Conservation (phyloP, 768 basidiomycete genomes). For the Trametes coccinea region DNA sequence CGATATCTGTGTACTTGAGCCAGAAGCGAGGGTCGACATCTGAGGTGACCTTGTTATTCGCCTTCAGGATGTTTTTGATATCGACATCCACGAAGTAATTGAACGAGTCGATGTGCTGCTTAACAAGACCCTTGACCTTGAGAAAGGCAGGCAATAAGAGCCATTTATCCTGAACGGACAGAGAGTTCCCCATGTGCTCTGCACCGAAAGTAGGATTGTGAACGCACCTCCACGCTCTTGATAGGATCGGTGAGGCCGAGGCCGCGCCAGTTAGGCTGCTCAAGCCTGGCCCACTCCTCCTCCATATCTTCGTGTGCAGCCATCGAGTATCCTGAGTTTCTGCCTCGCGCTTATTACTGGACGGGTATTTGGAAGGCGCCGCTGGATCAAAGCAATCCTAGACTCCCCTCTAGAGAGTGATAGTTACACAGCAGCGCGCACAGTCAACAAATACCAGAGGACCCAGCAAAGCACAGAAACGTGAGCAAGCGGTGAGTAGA, state of each 20-base stretch:
- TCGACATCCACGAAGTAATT: constrained; percentile 98
- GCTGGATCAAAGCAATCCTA: too few relatives aligned
- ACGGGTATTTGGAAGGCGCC: too few relatives aligned
- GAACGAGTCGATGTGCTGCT: constrained; percentile 98
- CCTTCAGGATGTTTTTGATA: constrained; percentile 94
- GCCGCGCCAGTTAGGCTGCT: constrained; percentile 67
- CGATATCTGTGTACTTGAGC: constrained; percentile 95
- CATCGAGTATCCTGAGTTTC: neutral
- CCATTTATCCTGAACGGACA: constrained; percentile 87
- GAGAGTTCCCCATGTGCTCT: constrained; percentile 14
- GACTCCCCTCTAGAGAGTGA: too few relatives aligned
- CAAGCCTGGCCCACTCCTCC: constrained; percentile 60
- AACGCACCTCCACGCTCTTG: constrained; percentile 85
- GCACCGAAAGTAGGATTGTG: neutral
- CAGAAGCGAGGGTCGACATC: constrained; percentile 97
- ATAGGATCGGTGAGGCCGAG: constrained; percentile 85
- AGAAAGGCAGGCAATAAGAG: constrained; percentile 93
- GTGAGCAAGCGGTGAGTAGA: too few relatives aligned
- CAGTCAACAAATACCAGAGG: too few relatives aligned
- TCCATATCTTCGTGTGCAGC: constrained; percentile 31
- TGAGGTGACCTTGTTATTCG: constrained; percentile 91
- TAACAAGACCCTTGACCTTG: constrained; percentile 96
- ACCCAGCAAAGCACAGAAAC: too few relatives aligned
- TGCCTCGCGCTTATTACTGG: neutral
- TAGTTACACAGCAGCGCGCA: too few relatives aligned